A percentile compares a stretch with the other conserved stretches of the same genome.
These are phyloP conservation scores for Symbiodinium natans DNA, from an alignment of 73 alveolate species.

Conservation along the genomic window DNA sequence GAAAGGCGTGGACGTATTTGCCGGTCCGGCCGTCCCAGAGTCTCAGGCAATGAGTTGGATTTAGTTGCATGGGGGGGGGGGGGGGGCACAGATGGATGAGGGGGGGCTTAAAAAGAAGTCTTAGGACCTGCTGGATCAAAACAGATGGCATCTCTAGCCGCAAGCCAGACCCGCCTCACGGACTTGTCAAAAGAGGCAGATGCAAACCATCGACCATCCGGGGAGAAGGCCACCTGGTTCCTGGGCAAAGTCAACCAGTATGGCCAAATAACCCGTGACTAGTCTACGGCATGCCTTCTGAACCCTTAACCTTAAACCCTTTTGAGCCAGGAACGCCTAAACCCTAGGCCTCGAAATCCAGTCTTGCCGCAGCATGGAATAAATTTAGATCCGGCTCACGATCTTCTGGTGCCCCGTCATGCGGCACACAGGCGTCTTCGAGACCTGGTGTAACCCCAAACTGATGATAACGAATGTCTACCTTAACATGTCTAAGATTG, in stretches of 20 bases:
- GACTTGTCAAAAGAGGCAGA: slow-evolving; percentile 99
- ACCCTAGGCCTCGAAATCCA: no score
- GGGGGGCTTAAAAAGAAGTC: no score
- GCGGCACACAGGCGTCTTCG: slow-evolving; percentile 97
- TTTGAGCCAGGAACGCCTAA: no score
- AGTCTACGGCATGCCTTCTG: not conserved
- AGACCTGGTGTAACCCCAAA: slow-evolving; percentile 77
- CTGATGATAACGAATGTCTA: no score
- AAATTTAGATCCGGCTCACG: no score
- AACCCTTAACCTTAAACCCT: no score
- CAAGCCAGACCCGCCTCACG: slow-evolving; percentile 57
- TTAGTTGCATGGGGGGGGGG: no score
- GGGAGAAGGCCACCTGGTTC: slow-evolving; percentile 98
- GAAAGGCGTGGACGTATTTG: slow-evolving; percentile 97
- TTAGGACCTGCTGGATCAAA: no score
- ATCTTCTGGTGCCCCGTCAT: slow-evolving; percentile 99
- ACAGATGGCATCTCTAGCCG: no score
- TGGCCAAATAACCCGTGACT: not conserved
- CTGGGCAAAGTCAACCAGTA: not conserved
- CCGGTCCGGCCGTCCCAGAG: slow-evolving; percentile 99
- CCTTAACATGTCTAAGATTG: no score
- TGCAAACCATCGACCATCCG: slow-evolving; percentile 99
- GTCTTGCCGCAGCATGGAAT: no score
- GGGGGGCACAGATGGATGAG: no score
- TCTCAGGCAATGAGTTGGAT: slow-evolving; percentile 92